These are phyloP conservation scores for Polytolypa hystricis DNA, from an alignment of 2,329 filamentous ascomycete genomes.

Conservation along the genomic window DNA sequence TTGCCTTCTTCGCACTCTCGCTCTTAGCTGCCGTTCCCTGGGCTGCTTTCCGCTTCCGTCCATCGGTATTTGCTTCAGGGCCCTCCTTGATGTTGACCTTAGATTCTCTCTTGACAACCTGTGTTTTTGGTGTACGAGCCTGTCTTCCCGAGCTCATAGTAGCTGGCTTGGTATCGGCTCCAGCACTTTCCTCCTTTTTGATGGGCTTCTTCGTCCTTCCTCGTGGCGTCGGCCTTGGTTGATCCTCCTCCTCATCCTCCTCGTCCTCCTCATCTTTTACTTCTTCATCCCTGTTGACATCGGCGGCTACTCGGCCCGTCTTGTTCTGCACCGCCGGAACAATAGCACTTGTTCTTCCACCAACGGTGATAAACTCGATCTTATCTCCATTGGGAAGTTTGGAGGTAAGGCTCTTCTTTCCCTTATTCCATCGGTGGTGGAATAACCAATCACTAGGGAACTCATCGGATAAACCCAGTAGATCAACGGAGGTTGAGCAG, in stretches of 20 bases:
- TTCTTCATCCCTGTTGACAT: too few species aligned
- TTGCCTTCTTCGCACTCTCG: slow-evolving; percentile 3
- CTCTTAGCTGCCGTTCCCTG: slow-evolving; percentile 4
- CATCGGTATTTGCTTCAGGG: not conserved
- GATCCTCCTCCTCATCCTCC: slow-evolving; percentile 15
- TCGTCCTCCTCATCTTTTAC: slow-evolving; percentile 21
- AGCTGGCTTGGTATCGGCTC: too few species aligned
- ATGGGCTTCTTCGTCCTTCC: slow-evolving; percentile 20
- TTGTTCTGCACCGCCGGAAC: slow-evolving; percentile 83
- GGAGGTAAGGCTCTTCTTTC: slow-evolving; percentile 57
- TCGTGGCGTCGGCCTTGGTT: slow-evolving; percentile 18
- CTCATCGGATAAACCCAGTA: slow-evolving; percentile 67
- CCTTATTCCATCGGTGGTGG: slow-evolving; percentile 80
- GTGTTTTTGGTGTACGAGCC: slow-evolving; percentile 3
- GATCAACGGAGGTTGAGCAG: slow-evolving; percentile 66
- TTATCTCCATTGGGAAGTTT: slow-evolving; percentile 73
- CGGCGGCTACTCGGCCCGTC: slow-evolving; percentile 48
- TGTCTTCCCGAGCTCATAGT: slow-evolving; percentile 10
- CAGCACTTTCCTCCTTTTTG: slow-evolving; percentile 11
- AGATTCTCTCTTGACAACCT: slow-evolving; percentile 16
- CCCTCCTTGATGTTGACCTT: slow-evolving; percentile 15
- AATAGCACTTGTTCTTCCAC: slow-evolving; percentile 81
- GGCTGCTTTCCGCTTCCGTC: not conserved
- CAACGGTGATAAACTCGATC: slow-evolving; percentile 77
- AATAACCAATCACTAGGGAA: slow-evolving; percentile 87